These are phyloP conservation scores for Gremmenia infestans DNA, from an alignment of 2,329 filamentous ascomycete species.

Conservation along the genomic window DNA sequence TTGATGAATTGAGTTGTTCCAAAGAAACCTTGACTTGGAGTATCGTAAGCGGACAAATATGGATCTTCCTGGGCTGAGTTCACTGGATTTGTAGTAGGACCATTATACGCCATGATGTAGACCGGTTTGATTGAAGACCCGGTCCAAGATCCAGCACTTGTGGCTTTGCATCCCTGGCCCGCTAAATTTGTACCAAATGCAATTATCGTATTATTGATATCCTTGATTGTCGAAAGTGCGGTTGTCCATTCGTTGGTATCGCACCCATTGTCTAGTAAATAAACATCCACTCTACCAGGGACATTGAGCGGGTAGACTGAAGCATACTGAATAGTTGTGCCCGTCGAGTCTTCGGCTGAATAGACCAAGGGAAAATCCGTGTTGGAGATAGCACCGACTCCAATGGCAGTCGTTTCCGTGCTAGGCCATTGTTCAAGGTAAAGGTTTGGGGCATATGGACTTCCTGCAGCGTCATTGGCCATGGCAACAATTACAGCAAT, in stretches of 20 bases:
- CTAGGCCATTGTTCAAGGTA: constrained; percentile 13
- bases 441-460: constrained; percentile 5
- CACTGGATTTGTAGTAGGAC: constrained; percentile 1
- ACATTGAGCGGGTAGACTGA: constrained; percentile 16
- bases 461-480: constrained; percentile 13
- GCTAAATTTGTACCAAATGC: constrained; percentile 7
- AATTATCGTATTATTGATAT: constrained; percentile 16
- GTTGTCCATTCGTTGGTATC: constrained; percentile 7
- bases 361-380: constrained; percentile 17
- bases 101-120: constrained; percentile 15
- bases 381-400: constrained; percentile 18
- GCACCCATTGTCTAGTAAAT: constrained; percentile 12
- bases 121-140: background rate
- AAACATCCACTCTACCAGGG: constrained; percentile 5
- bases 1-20: constrained; percentile 10
- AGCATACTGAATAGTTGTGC: constrained; percentile 13
- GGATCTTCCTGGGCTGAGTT: constrained; percentile 3
- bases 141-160: background rate
- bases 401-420: constrained; percentile 13
- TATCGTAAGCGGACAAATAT: constrained; percentile 14
- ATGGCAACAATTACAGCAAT: constrained; percentile 11
- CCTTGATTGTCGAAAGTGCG: constrained; percentile 5
- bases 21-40: constrained; percentile 12
- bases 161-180: background rate
- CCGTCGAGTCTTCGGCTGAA: constrained; percentile 8